Percentiles rank a stretch among this genome's conserved stretches.
Evolutionary conservation across 1,139 yeast species (phyloP).

Genomic region (Blastobotrys raffinosifermentans): DNA sequence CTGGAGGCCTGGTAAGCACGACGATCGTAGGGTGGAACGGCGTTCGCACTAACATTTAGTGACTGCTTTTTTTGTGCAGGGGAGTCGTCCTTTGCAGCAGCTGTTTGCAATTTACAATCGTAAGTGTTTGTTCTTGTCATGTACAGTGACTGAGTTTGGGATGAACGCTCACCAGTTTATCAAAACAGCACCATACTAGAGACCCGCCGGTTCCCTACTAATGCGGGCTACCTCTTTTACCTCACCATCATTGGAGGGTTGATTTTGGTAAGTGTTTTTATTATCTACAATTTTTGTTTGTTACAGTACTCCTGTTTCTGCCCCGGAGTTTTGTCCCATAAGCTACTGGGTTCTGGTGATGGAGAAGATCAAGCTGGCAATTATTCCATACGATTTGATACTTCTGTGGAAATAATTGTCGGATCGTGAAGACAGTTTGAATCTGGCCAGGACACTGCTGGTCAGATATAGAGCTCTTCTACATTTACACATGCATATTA

Average conservation of each 20-base stretch:
- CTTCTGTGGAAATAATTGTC: conserved; percentile 20
- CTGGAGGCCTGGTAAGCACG: conserved; percentile 33
- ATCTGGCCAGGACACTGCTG: conserved; percentile 1
- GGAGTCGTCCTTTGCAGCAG: conserved; percentile 24
- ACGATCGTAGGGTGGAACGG: no score
- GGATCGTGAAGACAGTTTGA: conserved; percentile 25
- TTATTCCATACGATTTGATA: conserved; percentile 19
- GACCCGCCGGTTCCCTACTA: no score
- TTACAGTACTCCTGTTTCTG: conserved; percentile 30
- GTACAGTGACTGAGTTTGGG: no score
- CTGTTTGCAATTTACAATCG: conserved; percentile 28
- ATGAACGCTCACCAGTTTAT: no score
- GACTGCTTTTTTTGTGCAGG: no score
- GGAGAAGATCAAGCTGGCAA: conserved; percentile 31
- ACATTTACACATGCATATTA: conserved; percentile 4
- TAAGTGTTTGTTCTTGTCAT: conserved; percentile 21
- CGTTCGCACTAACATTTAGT: no score
- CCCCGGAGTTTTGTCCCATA: conserved; percentile 27
- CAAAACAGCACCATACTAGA: no score
- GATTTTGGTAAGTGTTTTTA: background rate
- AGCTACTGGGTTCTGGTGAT: conserved; percentile 31
- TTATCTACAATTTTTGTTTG: conserved; percentile 9
- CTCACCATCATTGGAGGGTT: background rate
- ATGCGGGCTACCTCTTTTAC: background rate
- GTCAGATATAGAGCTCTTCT: conserved; percentile 5